Conservation (phyloP, 306 rosid genomes). For the Pueraria montana region DNA sequence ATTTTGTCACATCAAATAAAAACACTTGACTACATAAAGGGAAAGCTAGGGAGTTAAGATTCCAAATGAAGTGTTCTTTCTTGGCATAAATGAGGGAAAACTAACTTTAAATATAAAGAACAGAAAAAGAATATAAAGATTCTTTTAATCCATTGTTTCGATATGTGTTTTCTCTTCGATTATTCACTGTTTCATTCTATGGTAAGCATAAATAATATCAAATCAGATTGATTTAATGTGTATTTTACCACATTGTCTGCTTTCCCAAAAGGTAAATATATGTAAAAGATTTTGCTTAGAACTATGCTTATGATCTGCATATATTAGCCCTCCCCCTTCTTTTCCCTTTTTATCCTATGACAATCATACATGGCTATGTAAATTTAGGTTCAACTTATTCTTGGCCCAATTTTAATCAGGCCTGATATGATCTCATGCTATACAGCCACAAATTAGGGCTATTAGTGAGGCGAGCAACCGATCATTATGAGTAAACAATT, state of each 20-base stretch:
- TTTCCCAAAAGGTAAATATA: conserved; percentile 31
- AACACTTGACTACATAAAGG: conserved; percentile 45
- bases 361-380: neutral
- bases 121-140: conserved; percentile 22
- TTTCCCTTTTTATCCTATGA: neutral
- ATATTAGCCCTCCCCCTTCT: neutral
- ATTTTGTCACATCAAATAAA: conserved; percentile 57
- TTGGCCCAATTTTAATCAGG: neutral
- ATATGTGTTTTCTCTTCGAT: neutral
- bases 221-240: conserved; percentile 2
- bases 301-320: neutral
- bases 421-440: neutral
- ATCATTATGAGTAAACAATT: neutral
- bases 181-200: neutral
- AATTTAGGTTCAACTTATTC: neutral
- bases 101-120: conserved; percentile 12
- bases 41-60: conserved; percentile 50
- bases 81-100: conserved; percentile 10
- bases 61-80: conserved; percentile 51
- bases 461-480: neutral
- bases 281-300: neutral
- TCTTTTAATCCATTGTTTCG: conserved; percentile 11
- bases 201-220: neutral
- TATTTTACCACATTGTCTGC: conserved; percentile 24
- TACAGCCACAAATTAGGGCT: neutral